phyloP scores from a whole-genome alignment of 2,329 filamentous ascomycete species.

The Chaetomiaceae sp. region DNA sequence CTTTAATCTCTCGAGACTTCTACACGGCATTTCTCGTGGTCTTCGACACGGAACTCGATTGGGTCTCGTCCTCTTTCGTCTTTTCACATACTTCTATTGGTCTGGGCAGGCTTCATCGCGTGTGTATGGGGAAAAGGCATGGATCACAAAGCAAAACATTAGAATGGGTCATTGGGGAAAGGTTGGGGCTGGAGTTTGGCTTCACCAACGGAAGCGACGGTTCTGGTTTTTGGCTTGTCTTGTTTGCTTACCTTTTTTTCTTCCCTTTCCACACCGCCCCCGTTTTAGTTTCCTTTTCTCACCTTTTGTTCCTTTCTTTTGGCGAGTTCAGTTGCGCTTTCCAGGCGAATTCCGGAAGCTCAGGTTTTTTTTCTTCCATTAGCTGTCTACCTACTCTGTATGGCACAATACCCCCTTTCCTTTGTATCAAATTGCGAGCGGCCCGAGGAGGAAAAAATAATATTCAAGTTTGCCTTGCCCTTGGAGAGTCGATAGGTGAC shows the following conservation, averaged over 20 bases:
- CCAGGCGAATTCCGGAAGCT: too few species aligned
- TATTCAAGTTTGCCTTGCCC: too few species aligned
- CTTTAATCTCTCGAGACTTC: neutral
- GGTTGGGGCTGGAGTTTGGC: neutral
- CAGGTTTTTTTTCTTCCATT: neutral
- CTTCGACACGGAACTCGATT: too few species aligned
- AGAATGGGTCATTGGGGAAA: neutral
- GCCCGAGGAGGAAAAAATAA: too few species aligned
- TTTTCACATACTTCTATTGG: neutral
- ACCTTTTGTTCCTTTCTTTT: too few species aligned
- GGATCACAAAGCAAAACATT: neutral
- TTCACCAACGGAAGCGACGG: too few species aligned
- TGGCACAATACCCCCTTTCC: slow-evolving; percentile 5
- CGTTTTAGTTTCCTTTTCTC: neutral
- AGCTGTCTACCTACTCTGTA: neutral
- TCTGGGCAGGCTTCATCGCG: neutral
- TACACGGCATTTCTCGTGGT: too few species aligned
- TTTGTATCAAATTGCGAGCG: too few species aligned
- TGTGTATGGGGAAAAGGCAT: neutral
- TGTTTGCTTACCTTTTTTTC: neutral
- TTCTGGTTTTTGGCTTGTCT: too few species aligned
- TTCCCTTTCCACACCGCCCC: too few species aligned
- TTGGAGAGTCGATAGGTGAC: too few species aligned
- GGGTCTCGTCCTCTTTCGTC: neutral
- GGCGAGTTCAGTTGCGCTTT: too few species aligned